phyloP scores from a whole-genome alignment of 192 early-diverging fungal genomes.

The Coemansia sp. region DNA sequence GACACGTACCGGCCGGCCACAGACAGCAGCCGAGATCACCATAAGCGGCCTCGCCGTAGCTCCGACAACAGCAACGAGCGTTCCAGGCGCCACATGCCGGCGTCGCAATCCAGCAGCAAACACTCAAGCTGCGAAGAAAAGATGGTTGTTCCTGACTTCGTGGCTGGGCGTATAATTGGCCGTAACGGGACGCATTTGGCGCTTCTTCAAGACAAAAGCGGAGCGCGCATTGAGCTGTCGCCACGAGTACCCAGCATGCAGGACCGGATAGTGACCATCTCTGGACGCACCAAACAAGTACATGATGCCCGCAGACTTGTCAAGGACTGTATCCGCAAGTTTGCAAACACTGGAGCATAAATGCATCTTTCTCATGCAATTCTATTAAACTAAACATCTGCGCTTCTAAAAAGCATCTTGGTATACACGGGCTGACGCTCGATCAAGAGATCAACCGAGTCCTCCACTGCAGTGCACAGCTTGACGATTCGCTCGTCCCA shows the following conservation, averaged over 20 bases:
- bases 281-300: conserved; percentile 18
- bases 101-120: neutral
- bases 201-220: conserved; percentile 22
- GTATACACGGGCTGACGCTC: conserved; percentile 46
- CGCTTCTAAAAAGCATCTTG: conserved; percentile 25
- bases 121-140: conserved; percentile 18
- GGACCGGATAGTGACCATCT: conserved; percentile 44
- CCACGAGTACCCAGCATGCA: conserved; percentile 25
- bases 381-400: conserved; percentile 5
- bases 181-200: conserved; percentile 35
- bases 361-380: conserved; percentile 2
- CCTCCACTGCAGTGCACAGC: conserved; percentile 48
- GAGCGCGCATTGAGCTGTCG: conserved; percentile 37
- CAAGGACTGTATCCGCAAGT: conserved; percentile 22
- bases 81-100: neutral
- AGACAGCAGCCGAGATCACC: neutral
- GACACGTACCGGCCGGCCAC: conserved; percentile 9
- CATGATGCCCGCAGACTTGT: conserved; percentile 26
- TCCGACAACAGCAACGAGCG: conserved; percentile 17
- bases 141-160: conserved; percentile 32
- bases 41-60: conserved; percentile 27
- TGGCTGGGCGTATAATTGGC: conserved; percentile 47
- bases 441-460: conserved; percentile 46
- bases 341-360: conserved; percentile 18
- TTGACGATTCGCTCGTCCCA: conserved; percentile 46